Evolutionary conservation across 371 early-diverging fungal genomes (phyloP).

Genomic region (Fennellomyces sp.): DNA sequence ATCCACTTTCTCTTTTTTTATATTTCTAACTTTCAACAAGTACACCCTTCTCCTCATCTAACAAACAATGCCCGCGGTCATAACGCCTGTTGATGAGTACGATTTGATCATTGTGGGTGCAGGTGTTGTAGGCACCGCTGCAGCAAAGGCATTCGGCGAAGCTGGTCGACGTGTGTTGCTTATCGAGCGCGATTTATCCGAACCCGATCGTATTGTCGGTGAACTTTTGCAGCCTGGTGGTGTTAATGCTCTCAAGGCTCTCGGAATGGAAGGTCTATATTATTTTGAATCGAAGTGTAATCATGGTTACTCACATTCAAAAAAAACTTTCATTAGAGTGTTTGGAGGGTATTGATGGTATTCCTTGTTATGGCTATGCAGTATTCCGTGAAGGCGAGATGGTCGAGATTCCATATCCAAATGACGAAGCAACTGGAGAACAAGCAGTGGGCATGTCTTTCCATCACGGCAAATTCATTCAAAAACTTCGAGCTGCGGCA

Average conservation of each 20-base stretch:
- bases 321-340: slow-evolving; percentile 51
- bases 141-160: slow-evolving; percentile 76
- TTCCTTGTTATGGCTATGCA: slow-evolving; percentile 86
- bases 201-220: slow-evolving; percentile 96
- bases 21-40: background rate
- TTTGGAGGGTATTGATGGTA: slow-evolving; percentile 85
- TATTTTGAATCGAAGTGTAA: background rate
- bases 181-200: slow-evolving; percentile 83
- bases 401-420: slow-evolving; percentile 68
- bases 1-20: background rate
- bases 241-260: slow-evolving; percentile 71
- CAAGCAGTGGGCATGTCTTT: slow-evolving; percentile 75
- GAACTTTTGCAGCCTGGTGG: slow-evolving; percentile 97
- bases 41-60: background rate
- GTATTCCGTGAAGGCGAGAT: slow-evolving; percentile 61
- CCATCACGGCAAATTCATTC: slow-evolving; percentile 94
- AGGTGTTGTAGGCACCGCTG: slow-evolving; percentile 87
- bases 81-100: slow-evolving; percentile 38
- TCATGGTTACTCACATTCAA: background rate
- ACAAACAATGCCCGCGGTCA: slow-evolving; percentile 14
- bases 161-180: slow-evolving; percentile 75
- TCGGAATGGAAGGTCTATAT: slow-evolving; percentile 69
- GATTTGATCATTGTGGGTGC: slow-evolving; percentile 91
- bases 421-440: slow-evolving; percentile 47
- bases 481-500: slow-evolving; percentile 79